Base-by-base conservation (phyloP, 495 filamentous ascomycete species). In the Pseudoneurospora amorphoporcata region DNA sequence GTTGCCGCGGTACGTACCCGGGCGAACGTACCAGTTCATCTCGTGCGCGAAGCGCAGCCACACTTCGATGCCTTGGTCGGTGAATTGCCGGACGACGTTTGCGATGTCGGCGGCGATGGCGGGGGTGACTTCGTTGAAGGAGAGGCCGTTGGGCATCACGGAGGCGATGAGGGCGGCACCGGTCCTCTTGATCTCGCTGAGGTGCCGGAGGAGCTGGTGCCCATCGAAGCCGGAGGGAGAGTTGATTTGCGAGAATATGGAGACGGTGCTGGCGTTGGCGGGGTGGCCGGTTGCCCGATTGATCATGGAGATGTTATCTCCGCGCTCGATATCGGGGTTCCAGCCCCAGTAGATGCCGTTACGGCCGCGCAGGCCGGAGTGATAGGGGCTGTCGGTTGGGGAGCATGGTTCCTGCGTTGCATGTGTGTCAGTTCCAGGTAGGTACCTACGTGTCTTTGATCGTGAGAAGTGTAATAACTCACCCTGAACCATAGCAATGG, bases 1-100 rank as follows among this genome's bases (percentile, higher is more conserved):
- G 41, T 40, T 71, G 39, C 70, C 73, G 40, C 43, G 14, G 39
- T 74, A 74, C 16, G 73, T 74, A 6, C 70, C 73, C 23, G 39
- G 35, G 7, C 19, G 35, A 12, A 72, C 70, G 68, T 74, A 74
- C 58, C 42, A 74, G 68, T 74, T 72, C 68, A 74, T 72, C 73
- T 74, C 73, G 42, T 74, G 73, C 8, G 61, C 70, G 68, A 72
- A 74, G 37, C 73, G 70, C 47, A 72, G 73, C 68, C 73, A 72
- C 17, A 74, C 73, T 41, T 74, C 73, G 37, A 74, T 39, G 17
- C 71, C 70, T 38, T 72, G 39, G 35, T 69, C 42, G 70, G 70
- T 74, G 41, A 72, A 72, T 42, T 72, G 37, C 3, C 53, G 39
- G 9, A 74, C 41, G 23, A 72, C 73, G 4, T 70, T 72, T 0